phyloP scores from a whole-genome alignment of 192 early-diverging fungal genomes.

The Coemansia reversa region DNA sequence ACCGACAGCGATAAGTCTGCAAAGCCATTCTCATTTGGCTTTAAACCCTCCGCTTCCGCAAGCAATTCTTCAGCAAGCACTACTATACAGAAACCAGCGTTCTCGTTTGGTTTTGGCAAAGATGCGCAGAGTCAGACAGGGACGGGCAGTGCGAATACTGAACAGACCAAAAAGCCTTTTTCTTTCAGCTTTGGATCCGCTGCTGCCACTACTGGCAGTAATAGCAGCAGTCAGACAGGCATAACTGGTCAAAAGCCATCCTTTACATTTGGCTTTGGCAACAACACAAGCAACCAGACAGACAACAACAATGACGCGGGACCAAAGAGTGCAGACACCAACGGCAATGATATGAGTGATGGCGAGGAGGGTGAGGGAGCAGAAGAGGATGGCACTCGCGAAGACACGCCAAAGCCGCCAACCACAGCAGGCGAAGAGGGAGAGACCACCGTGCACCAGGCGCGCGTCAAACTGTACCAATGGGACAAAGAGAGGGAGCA shows the following conservation, averaged over 20 bases:
- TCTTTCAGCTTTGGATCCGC: constrained; percentile 33
- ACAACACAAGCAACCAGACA: background rate
- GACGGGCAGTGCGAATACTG: background rate
- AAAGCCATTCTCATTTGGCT: too few species aligned
- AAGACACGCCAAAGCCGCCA: constrained; percentile 16
- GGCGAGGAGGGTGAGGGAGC: constrained; percentile 10
- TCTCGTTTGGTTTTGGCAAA: constrained; percentile 37
- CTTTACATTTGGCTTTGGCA: constrained; percentile 48
- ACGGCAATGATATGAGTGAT: constrained; percentile 10
- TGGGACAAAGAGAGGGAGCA: constrained; percentile 33
- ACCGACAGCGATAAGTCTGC: too few species aligned
- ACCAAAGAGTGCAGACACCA: background rate
- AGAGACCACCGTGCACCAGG: constrained; percentile 43
- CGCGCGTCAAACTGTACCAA: constrained; percentile 43
- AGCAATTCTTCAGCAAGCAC: constrained; percentile 5
- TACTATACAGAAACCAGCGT: constrained; percentile 8
- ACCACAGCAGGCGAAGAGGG: constrained; percentile 51
- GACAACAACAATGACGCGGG: constrained; percentile 2
- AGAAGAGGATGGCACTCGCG: constrained; percentile 11
- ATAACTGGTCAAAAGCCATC: constrained; percentile 19
- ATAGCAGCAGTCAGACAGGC: background rate
- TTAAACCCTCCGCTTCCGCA: too few species aligned
- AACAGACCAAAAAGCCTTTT: constrained; percentile 33
- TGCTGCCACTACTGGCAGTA: background rate
- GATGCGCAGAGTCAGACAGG: background rate